Conservation (phyloP, 345 rosid genomes). For the Salix arbutifolia region DNA sequence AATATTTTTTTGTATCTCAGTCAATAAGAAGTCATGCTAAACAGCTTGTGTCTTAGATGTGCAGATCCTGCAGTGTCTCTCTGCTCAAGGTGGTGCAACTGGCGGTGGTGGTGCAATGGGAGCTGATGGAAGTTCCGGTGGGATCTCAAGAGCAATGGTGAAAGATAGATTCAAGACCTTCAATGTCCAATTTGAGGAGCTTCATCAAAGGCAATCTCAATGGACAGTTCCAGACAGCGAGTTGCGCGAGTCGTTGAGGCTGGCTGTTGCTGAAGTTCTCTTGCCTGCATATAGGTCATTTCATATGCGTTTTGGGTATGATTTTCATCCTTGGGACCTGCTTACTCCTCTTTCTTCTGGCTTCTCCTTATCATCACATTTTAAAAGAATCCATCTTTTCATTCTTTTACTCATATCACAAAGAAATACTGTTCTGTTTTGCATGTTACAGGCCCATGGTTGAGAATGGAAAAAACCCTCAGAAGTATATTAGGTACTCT, state of each 20-base stretch:
- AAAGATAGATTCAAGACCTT: slow-evolving; percentile 94
- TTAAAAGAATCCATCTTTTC: neutral
- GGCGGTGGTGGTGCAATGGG: slow-evolving; percentile 26
- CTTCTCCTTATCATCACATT: neutral
- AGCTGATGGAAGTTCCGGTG: slow-evolving; percentile 32
- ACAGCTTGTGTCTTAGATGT: slow-evolving; percentile 10
- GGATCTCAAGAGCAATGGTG: slow-evolving; percentile 62
- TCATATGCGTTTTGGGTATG: slow-evolving; percentile 75
- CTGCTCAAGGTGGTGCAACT: slow-evolving; percentile 45
- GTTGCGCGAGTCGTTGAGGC: slow-evolving; percentile 80
- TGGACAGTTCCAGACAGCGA: slow-evolving; percentile 99
- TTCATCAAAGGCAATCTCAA: slow-evolving; percentile 88
- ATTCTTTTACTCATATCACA: neutral
- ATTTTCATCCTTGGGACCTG: neutral
- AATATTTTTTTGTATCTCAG: neutral
- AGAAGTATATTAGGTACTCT: slow-evolving; percentile 69
- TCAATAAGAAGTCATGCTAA: slow-evolving; percentile 2
- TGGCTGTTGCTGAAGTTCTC: slow-evolving; percentile 95
- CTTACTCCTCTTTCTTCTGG: neutral
- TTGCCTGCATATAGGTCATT: slow-evolving; percentile 95
- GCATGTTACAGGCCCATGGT: slow-evolving; percentile 60
- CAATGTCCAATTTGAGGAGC: slow-evolving; percentile 81
- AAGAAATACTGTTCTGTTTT: neutral
- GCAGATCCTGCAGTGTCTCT: slow-evolving; percentile 91
- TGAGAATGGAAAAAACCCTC: slow-evolving; percentile 79